Evolutionary conservation across 2,329 filamentous ascomycete genomes (phyloP).

Genomic region (Apiospora pterosperma): DNA sequence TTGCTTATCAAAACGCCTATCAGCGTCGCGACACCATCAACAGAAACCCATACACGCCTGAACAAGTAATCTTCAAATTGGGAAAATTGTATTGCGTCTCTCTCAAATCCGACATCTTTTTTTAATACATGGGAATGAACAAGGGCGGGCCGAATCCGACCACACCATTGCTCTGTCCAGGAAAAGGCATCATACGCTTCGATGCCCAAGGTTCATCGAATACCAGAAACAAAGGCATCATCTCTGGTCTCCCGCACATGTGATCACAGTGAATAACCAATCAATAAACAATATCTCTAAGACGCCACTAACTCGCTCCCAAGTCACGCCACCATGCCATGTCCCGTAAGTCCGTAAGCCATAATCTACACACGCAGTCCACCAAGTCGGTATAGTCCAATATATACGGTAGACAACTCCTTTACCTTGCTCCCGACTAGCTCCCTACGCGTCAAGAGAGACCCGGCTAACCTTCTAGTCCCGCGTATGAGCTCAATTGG

Average conservation of each 20-base stretch:
- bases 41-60: too few species aligned
- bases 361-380: slow-evolving; percentile 3
- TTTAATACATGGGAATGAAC: neutral
- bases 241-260: neutral
- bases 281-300: neutral
- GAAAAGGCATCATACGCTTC: neutral
- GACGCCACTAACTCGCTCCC: slow-evolving; percentile 5
- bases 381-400: neutral
- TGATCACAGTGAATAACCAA: slow-evolving; percentile 1
- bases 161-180: neutral
- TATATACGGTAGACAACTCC: slow-evolving; percentile 3
- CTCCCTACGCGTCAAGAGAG: neutral
- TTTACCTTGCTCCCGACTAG: neutral
- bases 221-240: neutral
- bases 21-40: neutral
- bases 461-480: slow-evolving; percentile 18
- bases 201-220: neutral
- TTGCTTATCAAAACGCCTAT: neutral
- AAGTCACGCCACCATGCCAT: neutral
- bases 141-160: neutral
- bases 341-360: slow-evolving; percentile 6
- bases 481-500: slow-evolving; percentile 64
- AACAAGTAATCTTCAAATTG: neutral
- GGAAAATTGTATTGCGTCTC: neutral
- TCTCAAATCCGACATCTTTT: too few species aligned